phyloP scores from a whole-genome alignment of 495 filamentous ascomycete genomes.

The Hypomontagnella monticulosa region DNA sequence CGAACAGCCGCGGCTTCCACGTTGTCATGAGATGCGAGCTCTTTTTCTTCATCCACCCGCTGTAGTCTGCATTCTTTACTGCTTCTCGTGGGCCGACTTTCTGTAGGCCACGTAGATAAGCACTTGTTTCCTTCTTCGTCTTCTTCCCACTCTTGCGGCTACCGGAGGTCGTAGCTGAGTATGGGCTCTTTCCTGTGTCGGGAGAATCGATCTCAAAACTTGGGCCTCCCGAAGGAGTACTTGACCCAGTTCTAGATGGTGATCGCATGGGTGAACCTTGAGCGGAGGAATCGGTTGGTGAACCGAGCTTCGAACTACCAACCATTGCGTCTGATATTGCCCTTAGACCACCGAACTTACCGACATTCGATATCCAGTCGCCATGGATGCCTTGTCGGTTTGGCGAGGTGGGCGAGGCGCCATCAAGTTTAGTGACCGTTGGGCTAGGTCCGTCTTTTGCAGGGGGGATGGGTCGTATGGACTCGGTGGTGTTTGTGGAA shows the following conservation, averaged over 20 bases:
- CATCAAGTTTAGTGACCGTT: conserved; percentile 74
- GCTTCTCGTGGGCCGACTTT: conserved; percentile 85
- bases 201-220: conserved; percentile 82
- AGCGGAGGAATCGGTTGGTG: conserved; percentile 65
- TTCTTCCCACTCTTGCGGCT: conserved; percentile 66
- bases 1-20: conserved; percentile 95
- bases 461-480: conserved; percentile 56
- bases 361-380: conserved; percentile 62
- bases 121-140: conserved; percentile 92
- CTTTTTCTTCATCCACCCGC: conserved; percentile 99
- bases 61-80: conserved; percentile 88
- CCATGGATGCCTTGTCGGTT: conserved; percentile 59
- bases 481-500: conserved; percentile 60
- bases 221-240: conserved; percentile 82
- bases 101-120: conserved; percentile 86
- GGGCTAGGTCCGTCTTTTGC: conserved; percentile 61
- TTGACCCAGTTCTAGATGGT: conserved; percentile 81
- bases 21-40: conserved; percentile 94
- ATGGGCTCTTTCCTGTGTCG: conserved; percentile 67
- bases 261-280: conserved; percentile 74
- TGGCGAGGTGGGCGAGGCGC: conserved; percentile 59
- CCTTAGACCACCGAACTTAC: conserved; percentile 70
- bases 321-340: conserved; percentile 83
- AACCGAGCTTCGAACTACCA: conserved; percentile 60
- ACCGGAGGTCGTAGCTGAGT: conserved; percentile 55